Evolutionary conservation across 140 eudicot species (phyloP).

Genomic region (Senecio squalidus): DNA sequence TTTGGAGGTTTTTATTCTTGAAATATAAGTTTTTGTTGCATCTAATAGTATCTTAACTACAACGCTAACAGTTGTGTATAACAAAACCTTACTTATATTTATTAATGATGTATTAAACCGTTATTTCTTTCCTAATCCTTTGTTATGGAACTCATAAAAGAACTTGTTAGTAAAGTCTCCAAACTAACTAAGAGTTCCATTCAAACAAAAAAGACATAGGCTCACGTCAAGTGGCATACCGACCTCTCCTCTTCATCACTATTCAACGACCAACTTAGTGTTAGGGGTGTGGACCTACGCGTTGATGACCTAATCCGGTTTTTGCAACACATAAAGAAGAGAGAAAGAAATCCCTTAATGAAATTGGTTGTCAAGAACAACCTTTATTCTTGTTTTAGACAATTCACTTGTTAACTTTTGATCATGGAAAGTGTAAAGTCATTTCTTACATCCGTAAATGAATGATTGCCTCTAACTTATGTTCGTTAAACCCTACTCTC

Average conservation of each 20-base stretch:
- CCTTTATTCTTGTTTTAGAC: constrained; percentile 25
- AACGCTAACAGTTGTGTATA: too few relatives aligned
- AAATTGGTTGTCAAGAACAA: constrained; percentile 22
- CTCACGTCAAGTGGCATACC: background rate
- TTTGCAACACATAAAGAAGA: background rate
- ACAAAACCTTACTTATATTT: too few relatives aligned
- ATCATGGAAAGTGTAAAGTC: constrained; percentile 28
- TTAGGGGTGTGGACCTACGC: constrained; percentile 1
- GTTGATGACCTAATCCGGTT: constrained; percentile 12
- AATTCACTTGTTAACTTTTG: constrained; percentile 21
- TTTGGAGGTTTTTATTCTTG: too few relatives aligned
- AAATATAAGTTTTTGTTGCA: too few relatives aligned
- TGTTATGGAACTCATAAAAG: background rate
- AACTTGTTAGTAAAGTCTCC: background rate
- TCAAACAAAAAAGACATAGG: background rate
- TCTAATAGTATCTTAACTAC: too few relatives aligned
- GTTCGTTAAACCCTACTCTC: constrained; percentile 12
- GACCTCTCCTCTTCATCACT: background rate
- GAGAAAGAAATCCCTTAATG: background rate
- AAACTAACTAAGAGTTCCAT: background rate
- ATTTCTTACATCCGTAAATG: constrained; percentile 20
- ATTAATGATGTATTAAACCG: too few relatives aligned
- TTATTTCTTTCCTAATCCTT: too few relatives aligned
- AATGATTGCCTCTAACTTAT: constrained; percentile 9
- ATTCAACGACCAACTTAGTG: background rate